These are phyloP conservation scores for Lentinula aciculospora DNA, from an alignment of 768 basidiomycete genomes.

Conservation along the genomic window DNA sequence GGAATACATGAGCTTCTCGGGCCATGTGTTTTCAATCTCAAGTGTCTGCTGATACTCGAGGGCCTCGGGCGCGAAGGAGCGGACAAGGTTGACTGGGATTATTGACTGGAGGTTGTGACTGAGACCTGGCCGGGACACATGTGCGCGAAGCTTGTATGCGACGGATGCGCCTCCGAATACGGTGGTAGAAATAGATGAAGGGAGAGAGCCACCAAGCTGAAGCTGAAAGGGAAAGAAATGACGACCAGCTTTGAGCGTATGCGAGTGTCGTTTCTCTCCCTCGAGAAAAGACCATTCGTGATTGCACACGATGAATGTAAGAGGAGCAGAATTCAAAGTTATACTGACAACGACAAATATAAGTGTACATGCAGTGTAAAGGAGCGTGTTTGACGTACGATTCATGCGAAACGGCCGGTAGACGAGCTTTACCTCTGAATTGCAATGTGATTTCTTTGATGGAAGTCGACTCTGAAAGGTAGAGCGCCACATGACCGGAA, in stretches of 20 bases:
- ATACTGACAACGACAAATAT: conserved; percentile 22
- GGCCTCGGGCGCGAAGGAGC: conserved; percentile 74
- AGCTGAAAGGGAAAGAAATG: conserved; percentile 93
- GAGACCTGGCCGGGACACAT: conserved; percentile 73
- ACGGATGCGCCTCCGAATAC: conserved; percentile 59
- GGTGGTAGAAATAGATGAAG: conserved; percentile 63
- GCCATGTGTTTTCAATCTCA: conserved; percentile 97
- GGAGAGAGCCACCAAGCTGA: conserved; percentile 78
- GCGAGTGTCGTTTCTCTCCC: conserved; percentile 68
- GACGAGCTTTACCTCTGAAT: conserved; percentile 76
- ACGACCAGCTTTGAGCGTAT: conserved; percentile 93
- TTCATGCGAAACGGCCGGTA: conserved; percentile 55
- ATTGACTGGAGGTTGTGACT: conserved; percentile 61
- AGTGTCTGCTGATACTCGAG: conserved; percentile 95
- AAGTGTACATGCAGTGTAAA: not conserved
- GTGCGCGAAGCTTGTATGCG: conserved; percentile 85
- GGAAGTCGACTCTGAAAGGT: conserved; percentile 76
- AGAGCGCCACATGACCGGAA: conserved; percentile 75
- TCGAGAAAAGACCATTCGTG: conserved; percentile 95
- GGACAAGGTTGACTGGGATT: conserved; percentile 59
- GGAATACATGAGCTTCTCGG: conserved; percentile 93
- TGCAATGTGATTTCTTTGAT: conserved; percentile 81
- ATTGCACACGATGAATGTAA: conserved; percentile 62
- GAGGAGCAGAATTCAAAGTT: conserved; percentile 36
- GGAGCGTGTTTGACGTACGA: conserved; percentile 39